Evolutionary conservation across 2,329 filamentous ascomycete species (phyloP), one percentile per base, ranked within the genome.

Genomic region (Emericellopsis atlantica): DNA sequence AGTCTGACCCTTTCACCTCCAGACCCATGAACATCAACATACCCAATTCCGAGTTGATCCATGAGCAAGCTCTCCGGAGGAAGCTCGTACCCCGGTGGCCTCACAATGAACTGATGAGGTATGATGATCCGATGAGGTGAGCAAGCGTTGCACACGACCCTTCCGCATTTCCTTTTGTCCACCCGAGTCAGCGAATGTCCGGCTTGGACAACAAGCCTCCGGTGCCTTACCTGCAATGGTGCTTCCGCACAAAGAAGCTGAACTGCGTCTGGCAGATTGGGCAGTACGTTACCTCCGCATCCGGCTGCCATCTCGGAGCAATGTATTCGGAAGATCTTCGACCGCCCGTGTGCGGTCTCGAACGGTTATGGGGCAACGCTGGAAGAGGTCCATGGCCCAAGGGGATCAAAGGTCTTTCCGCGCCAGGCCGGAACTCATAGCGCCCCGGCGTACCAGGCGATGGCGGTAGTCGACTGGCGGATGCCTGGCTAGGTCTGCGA

Each of bases 111-210:
- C 55, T 92, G 85, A 48, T 89, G 76, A 1, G 90, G 90, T 47
- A 96, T 95, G 4, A 85, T 94, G 55, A 96, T 96, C 45, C 88
- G 78, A 59, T 96, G 90, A 4, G 90, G 90, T 3, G 90, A 95
- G 64, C 90, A 96, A 16, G 78, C 71, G 43, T 81, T 79, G 60
- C 90, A 96, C 21, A 96, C 90, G 8, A 96, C 89, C 45, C 88
- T 72, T 36, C 90, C 90, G 56, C 90, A 96, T 74, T 95, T 95
- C 49, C 81, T 84, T 37, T 16, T 16, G 12, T n/a, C n/a, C 24
- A 10, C 2, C 2, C 26, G 26, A 29, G 12, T 29, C 12, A 29
- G 26, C 26, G 12, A 29, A 3, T 12, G 9, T 29, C 12, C 26
- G 26, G 12, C 26, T 29, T 12, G 8, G 11, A 22, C 7, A n/a